phyloP scores from a whole-genome alignment of 306 rosid species.

The Trifolium repens region DNA sequence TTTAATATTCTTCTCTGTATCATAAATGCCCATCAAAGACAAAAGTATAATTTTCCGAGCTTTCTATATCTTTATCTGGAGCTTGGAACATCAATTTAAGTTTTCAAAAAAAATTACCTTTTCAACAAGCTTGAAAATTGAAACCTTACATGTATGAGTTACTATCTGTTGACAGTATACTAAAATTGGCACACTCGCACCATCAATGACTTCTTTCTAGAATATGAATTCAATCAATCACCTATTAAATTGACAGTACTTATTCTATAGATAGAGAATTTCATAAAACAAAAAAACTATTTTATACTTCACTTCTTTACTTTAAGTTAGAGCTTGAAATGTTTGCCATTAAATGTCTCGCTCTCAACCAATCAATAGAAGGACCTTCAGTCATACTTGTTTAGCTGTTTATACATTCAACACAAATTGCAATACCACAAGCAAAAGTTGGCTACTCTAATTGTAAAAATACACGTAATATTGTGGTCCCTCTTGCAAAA shows the following conservation, averaged over 20 bases:
- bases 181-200: neutral
- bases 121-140: neutral
- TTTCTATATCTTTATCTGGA: slow-evolving; percentile 1
- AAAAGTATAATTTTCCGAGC: neutral
- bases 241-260: neutral
- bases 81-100: neutral
- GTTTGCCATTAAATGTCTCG: no score
- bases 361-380: no score
- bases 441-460: slow-evolving; percentile 7
- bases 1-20: slow-evolving; percentile 11
- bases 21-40: neutral
- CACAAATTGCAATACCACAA: neutral
- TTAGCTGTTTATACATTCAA: neutral
- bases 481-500: slow-evolving; percentile 17
- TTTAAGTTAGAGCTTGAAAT: neutral
- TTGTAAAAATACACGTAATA: slow-evolving; percentile 1
- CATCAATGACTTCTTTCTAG: neutral
- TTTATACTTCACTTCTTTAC: neutral
- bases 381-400: no score
- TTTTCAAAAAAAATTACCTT: slow-evolving; percentile 9
- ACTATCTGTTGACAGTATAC: neutral
- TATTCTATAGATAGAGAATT: neutral
- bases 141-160: neutral
- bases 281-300: neutral
- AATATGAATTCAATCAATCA: neutral